Base-by-base conservation (phyloP, 2,329 filamentous ascomycete genomes). In the Epichloe sibirici region DNA sequence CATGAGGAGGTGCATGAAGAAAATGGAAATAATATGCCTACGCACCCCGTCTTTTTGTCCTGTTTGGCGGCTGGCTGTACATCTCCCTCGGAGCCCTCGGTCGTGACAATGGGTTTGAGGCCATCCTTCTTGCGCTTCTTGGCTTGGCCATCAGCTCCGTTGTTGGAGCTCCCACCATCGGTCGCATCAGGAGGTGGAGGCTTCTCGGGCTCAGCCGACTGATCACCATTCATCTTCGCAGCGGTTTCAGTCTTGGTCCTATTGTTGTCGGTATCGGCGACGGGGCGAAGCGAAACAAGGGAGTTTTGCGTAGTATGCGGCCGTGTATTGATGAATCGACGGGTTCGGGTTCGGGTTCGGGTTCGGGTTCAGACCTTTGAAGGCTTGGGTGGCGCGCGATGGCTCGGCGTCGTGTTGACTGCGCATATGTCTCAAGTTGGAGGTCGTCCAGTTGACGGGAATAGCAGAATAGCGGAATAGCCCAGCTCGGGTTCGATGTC, bases 81-180 rank as follows among this genome's bases (percentile, higher is more conserved):
- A 23, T 45, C 47, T 45, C 21, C 38, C 13, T 45, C 50, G 9
- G 28, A 13, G 70, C 73, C 68, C 67, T 72, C 83, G 55, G 78
- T 85, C 42, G 84, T 88, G 68, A 88, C 85, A 64, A 88, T 88
- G 62, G 85, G 85, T 71, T 87, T 86, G 59, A 87, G 71, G 51
- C 76, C 77, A 43, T 84, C 82, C 76, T 88, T 88, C 74, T 85
- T 83, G 64, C 83, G 78, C 76, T 88, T 88, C 76, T 86, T 88
- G 23, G 63, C 62, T 25, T 57, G 54, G n/a, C 62, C 56, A 49
- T 59, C 65, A 51, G 57, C 61, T 51, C 64, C 62, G 54, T 69
- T 31, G 28, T 31, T 68, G 51, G 62, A 54, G 49, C 53, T 57
- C 53, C 55, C 51, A 49, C 37, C 31, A 25, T 45, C 46, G 28